Evolutionary conservation across 352 stramenopile species (phyloP).

Genomic region (Thraustotheca clavata): DNA sequence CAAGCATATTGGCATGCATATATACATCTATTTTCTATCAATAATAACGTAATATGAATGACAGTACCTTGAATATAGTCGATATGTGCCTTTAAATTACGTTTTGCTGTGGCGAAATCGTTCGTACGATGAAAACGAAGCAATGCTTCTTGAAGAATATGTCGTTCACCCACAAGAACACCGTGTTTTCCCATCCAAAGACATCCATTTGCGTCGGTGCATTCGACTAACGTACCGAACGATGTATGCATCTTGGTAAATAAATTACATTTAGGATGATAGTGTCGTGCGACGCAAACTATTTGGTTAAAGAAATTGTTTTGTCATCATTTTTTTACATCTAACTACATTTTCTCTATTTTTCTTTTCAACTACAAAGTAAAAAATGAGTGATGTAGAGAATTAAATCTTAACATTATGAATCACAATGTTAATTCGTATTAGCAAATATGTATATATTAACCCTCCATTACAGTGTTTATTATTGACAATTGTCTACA

Average conservation of each 20-base stretch:
- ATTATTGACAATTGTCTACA: too few species aligned
- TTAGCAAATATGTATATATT: too few species aligned
- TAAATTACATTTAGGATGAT: too few species aligned
- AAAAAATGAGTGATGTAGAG: too few species aligned
- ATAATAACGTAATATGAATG: background rate
- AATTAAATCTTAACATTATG: too few species aligned
- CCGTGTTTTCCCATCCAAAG: conserved; percentile 46
- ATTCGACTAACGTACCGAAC: conserved; percentile 54
- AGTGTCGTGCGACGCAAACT: too few species aligned
- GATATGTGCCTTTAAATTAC: conserved; percentile 46
- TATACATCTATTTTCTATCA: conserved; percentile 33
- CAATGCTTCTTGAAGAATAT: conserved; percentile 59
- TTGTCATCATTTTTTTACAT: background rate
- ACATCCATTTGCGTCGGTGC: conserved; percentile 31
- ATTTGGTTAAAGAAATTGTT: too few species aligned
- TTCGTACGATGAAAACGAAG: conserved; percentile 31
- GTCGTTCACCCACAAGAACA: conserved; percentile 27
- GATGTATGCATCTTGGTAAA: conserved; percentile 23
- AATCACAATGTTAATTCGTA: too few species aligned
- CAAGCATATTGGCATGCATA: conserved; percentile 29
- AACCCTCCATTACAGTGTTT: too few species aligned
- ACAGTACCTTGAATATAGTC: conserved; percentile 42
- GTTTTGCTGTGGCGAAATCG: conserved; percentile 26
- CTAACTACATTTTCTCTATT: too few species aligned
- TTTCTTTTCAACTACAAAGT: too few species aligned